phyloP scores from a whole-genome alignment of 2,329 filamentous ascomycete genomes.

The Samsoniella hepiali region DNA sequence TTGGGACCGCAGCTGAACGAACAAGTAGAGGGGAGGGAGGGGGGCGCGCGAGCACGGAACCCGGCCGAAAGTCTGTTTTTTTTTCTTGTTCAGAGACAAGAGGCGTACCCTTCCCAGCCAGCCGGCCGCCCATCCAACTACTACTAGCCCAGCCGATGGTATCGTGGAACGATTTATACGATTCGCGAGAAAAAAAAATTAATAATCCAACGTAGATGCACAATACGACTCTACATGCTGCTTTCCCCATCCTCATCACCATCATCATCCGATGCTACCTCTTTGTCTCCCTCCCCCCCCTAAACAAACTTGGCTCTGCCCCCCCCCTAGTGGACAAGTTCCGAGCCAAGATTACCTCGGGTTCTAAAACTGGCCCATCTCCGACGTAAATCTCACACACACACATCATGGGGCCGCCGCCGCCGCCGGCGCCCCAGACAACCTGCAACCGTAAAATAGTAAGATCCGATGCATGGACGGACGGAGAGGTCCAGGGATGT shows the following conservation, averaged over 20 bases:
- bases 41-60: not conserved
- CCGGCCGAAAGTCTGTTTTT: not conserved
- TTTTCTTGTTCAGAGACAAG: no score
- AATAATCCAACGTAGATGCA: no score
- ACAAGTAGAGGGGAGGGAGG: not conserved
- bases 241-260: no score
- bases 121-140: not conserved
- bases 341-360: slow-evolving; percentile 1
- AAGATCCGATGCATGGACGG: slow-evolving; percentile 15
- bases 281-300: not conserved
- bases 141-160: not conserved
- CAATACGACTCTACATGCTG: no score
- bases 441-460: not conserved
- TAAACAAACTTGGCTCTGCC: no score
- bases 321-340: slow-evolving; percentile 9
- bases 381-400: not conserved
- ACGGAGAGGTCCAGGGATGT: slow-evolving; percentile 16
- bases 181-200: not conserved
- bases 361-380: slow-evolving; percentile 2
- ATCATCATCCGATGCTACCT: no score
- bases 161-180: not conserved
- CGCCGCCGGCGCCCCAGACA: not conserved
- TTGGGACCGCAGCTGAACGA: not conserved
- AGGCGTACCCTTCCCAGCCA: not conserved
- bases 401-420: not conserved